Conservation (phyloP, 1,139 yeast genomes). For the Geotrichum fermentans region DNA sequence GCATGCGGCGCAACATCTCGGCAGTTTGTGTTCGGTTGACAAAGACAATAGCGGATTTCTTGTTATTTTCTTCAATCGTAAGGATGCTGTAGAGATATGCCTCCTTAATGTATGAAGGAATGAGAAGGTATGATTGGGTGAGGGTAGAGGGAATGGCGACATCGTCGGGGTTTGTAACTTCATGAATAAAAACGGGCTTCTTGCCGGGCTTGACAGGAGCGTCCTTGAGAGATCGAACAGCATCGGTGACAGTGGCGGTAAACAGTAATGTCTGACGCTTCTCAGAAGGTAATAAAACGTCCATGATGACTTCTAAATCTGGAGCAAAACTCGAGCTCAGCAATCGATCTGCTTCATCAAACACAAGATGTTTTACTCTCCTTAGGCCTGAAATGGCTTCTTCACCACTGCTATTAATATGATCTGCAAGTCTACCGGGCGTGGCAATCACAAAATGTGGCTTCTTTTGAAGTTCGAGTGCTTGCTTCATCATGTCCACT, state of each 20-base stretch:
- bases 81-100: conserved; percentile 73
- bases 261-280: conserved; percentile 82
- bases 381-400: conserved; percentile 78
- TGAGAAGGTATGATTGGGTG: conserved; percentile 48
- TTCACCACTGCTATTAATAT: conserved; percentile 80
- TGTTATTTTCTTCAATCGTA: conserved; percentile 55
- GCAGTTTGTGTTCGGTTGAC: conserved; percentile 90
- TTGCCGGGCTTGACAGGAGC: conserved; percentile 58
- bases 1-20: conserved; percentile 71
- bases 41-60: conserved; percentile 74
- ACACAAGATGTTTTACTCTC: conserved; percentile 71
- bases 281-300: conserved; percentile 62
- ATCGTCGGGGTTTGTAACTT: conserved; percentile 60
- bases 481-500: conserved; percentile 83
- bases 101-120: conserved; percentile 85
- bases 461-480: conserved; percentile 68
- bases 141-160: conserved; percentile 79
- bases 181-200: conserved; percentile 69
- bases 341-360: conserved; percentile 94
- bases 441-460: conserved; percentile 97
- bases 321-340: conserved; percentile 78
- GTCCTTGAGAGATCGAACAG: conserved; percentile 75
- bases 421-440: conserved; percentile 95
- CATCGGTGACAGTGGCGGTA: conserved; percentile 94
- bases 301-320: conserved; percentile 66